A percentile compares a stretch with the other conserved stretches of the same genome.
These are phyloP conservation scores for Glycine latifolia DNA, from an alignment of 306 rosid species.

Conservation along the genomic window DNA sequence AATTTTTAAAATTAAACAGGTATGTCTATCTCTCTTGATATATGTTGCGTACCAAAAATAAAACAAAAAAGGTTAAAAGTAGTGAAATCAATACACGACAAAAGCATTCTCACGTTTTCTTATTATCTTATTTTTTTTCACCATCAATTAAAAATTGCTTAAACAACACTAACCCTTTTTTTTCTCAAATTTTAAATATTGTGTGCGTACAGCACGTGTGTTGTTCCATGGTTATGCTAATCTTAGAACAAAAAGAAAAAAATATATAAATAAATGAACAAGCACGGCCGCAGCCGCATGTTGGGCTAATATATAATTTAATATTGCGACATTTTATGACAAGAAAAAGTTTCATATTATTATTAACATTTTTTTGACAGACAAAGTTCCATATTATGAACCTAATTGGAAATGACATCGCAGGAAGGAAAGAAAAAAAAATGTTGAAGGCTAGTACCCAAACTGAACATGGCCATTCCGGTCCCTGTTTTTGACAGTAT, in stretches of 20 bases:
- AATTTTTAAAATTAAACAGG: no score
- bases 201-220: background rate
- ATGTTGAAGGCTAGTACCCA: background rate
- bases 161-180: background rate
- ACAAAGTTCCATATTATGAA: background rate
- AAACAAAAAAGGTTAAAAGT: background rate
- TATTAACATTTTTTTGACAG: no score
- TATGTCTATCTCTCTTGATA: no score
- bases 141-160: background rate
- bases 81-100: background rate
- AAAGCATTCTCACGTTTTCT: background rate
- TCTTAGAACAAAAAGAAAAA: background rate
- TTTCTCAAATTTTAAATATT: background rate
- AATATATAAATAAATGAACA: background rate
- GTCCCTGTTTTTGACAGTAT: constrained; percentile 36
- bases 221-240: background rate
- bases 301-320: background rate
- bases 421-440: background rate
- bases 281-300: background rate
- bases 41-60: background rate
- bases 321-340: background rate
- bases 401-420: background rate
- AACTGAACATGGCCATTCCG: constrained; percentile 41
- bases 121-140: no score
- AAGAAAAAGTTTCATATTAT: background rate